Percentiles rank a stretch among this genome's conserved stretches.
These are phyloP conservation scores for Lindgomyces ingoldianus DNA, from an alignment of 495 filamentous ascomycete species.

Conservation along the genomic window DNA sequence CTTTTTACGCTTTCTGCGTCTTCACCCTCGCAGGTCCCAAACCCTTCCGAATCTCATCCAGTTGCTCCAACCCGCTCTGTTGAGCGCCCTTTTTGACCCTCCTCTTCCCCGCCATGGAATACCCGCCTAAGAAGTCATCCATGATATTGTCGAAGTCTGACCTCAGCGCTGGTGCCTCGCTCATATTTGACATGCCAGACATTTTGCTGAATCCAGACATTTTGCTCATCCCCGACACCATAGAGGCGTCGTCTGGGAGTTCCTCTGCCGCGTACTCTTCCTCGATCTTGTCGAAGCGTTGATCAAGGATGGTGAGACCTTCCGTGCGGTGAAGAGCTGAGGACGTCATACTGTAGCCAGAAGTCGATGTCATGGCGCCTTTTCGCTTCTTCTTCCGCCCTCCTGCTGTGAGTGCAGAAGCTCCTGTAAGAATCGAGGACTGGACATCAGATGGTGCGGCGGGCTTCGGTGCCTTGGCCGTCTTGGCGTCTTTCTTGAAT, in stretches of 20 bases:
- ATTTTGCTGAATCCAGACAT: slow-evolving; percentile 50
- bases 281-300: slow-evolving; percentile 87
- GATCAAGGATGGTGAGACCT: slow-evolving; percentile 80
- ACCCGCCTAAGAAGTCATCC: slow-evolving; percentile 86
- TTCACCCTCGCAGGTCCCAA: slow-evolving; percentile 70
- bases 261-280: slow-evolving; percentile 60
- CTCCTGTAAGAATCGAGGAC: slow-evolving; percentile 77
- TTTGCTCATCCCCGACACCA: slow-evolving; percentile 58
- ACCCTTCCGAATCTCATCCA: slow-evolving; percentile 83
- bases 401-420: slow-evolving; percentile 59
- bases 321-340: slow-evolving; percentile 87
- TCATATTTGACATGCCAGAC: slow-evolving; percentile 45
- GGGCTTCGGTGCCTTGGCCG: slow-evolving; percentile 45
- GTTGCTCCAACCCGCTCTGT: slow-evolving; percentile 77
- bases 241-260: slow-evolving; percentile 54
- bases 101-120: slow-evolving; percentile 70
- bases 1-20: slow-evolving; percentile 28
- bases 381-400: slow-evolving; percentile 84
- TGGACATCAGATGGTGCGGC: slow-evolving; percentile 62
- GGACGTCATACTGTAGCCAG: slow-evolving; percentile 94
- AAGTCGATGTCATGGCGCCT: slow-evolving; percentile 84
- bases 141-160: slow-evolving; percentile 83
- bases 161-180: slow-evolving; percentile 52
- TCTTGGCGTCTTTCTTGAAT: slow-evolving; percentile 78
- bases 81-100: slow-evolving; percentile 76